These are phyloP conservation scores for Naganishia kalamii DNA, from an alignment of 768 basidiomycete species.

Conservation along the genomic window DNA sequence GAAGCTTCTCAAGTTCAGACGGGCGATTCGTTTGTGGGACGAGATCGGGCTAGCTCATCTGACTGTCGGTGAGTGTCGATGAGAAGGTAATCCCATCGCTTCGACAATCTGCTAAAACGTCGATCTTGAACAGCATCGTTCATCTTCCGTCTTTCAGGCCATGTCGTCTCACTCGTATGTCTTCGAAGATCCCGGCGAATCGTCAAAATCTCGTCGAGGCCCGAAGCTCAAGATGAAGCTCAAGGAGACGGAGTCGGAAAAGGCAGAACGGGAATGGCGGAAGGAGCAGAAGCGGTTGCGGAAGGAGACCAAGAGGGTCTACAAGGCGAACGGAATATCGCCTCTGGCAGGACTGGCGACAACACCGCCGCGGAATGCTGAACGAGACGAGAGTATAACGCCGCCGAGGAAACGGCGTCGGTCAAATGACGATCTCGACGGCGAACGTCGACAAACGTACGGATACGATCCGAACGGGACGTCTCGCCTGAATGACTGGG, in stretches of 20 bases:
- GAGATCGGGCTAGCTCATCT: background rate
- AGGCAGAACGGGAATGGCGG: slow-evolving; percentile 29
- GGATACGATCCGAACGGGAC: background rate
- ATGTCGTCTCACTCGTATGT: slow-evolving; percentile 1
- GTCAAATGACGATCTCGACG: background rate
- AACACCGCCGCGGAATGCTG: slow-evolving; percentile 31
- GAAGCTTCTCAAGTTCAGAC: background rate
- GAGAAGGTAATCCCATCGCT: too few relatives aligned
- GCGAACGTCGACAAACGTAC: background rate
- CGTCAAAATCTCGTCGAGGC: background rate
- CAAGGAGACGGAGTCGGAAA: slow-evolving; percentile 39
- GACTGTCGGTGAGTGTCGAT: too few relatives aligned
- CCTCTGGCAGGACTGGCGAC: slow-evolving; percentile 9
- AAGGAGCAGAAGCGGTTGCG: slow-evolving; percentile 31
- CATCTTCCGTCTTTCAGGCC: too few relatives aligned
- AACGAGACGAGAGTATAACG: slow-evolving; percentile 30
- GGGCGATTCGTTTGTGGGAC: background rate
- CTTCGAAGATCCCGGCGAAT: slow-evolving; percentile 9
- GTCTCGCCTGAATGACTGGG: slow-evolving; percentile 12
- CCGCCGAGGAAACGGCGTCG: slow-evolving; percentile 33
- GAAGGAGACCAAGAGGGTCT: slow-evolving; percentile 30
- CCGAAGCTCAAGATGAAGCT: slow-evolving; percentile 25
- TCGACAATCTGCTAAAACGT: too few relatives aligned
- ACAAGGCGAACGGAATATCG: slow-evolving; percentile 35
- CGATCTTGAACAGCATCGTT: too few relatives aligned